Percentiles rank a stretch among this genome's conserved stretches.
Conservation (phyloP, 176 grass and related monocot species). For the Avena eriantha region DNA sequence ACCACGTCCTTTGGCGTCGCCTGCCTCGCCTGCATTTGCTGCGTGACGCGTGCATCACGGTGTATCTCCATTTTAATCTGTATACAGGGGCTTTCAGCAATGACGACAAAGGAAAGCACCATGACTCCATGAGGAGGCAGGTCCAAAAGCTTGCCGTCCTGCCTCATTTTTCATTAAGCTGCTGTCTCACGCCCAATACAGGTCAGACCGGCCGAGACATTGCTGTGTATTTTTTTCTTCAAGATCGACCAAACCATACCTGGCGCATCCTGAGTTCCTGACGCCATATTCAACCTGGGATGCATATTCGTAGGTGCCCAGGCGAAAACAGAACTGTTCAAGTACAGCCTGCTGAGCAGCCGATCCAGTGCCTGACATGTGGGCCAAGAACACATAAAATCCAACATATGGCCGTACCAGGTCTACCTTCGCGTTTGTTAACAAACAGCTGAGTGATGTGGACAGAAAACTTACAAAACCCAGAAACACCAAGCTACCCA, state of each 20-base stretch:
- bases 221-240: neutral
- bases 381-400: slow-evolving; percentile 17
- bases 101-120: slow-evolving; percentile 32
- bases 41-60: neutral
- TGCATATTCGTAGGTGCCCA: neutral
- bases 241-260: neutral
- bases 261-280: neutral
- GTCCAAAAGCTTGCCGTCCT: slow-evolving; percentile 33
- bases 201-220: neutral
- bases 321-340: neutral
- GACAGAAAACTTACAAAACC: neutral
- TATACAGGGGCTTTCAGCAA: slow-evolving; percentile 11
- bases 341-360: slow-evolving; percentile 11
- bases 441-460: neutral
- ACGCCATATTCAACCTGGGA: slow-evolving; percentile 15
- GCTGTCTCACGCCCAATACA: neutral
- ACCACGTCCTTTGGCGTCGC: too few relatives aligned
- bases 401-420: slow-evolving; percentile 11
- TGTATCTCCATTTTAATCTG: neutral
- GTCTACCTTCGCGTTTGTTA: neutral
- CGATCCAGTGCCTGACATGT: slow-evolving; percentile 9
- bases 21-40: slow-evolving; percentile 24
- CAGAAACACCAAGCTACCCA: slow-evolving; percentile 5
- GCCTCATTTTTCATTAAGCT: neutral
- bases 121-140: neutral